Evolutionary conservation across 768 basidiomycete species (phyloP).

Genomic region (Tylopilus subfusipes): DNA sequence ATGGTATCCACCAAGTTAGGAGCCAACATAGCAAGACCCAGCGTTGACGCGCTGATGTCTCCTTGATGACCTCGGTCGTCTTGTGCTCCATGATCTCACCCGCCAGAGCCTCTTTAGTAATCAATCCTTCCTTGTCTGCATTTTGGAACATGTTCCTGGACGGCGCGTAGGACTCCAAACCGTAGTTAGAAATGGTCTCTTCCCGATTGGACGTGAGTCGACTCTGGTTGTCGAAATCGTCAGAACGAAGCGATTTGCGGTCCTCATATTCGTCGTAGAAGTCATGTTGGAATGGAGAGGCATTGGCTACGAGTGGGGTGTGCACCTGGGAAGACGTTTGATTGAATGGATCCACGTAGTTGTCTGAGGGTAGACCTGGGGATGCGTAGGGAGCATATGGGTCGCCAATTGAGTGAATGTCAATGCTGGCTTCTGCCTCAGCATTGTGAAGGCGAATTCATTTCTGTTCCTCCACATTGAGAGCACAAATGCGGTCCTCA

Average conservation of each 20-base stretch:
- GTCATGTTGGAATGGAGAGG: slow-evolving; percentile 78
- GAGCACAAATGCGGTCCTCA: slow-evolving; percentile 80
- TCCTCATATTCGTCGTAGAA: slow-evolving; percentile 76
- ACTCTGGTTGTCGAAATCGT: slow-evolving; percentile 79
- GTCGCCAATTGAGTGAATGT: slow-evolving; percentile 53
- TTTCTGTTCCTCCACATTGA: slow-evolving; percentile 84
- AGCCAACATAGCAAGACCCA: slow-evolving; percentile 90
- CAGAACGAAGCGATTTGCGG: slow-evolving; percentile 65
- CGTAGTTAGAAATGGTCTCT: slow-evolving; percentile 76
- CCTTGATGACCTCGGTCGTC: slow-evolving; percentile 83
- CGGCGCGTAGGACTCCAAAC: slow-evolving; percentile 91
- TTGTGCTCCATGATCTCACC: slow-evolving; percentile 87
- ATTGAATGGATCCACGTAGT: too few species aligned
- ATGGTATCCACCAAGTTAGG: slow-evolving; percentile 91
- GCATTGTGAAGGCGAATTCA: slow-evolving; percentile 73
- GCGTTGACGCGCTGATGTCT: slow-evolving; percentile 70
- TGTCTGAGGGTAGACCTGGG: too few species aligned
- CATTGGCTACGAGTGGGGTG: slow-evolving; percentile 80
- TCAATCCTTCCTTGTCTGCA: slow-evolving; percentile 64
- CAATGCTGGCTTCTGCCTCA: slow-evolving; percentile 67
- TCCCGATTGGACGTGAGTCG: slow-evolving; percentile 74
- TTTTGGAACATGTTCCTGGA: slow-evolving; percentile 95
- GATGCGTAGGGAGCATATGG: slow-evolving; percentile 76
- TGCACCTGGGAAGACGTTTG: slow-evolving; percentile 66
- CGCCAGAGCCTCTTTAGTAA: slow-evolving; percentile 80